Evolutionary conservation across 139 green algal genomes (phyloP), one percentile per base, ranked within the genome.

Genomic region (Monoraphidium neglectum): DNA sequence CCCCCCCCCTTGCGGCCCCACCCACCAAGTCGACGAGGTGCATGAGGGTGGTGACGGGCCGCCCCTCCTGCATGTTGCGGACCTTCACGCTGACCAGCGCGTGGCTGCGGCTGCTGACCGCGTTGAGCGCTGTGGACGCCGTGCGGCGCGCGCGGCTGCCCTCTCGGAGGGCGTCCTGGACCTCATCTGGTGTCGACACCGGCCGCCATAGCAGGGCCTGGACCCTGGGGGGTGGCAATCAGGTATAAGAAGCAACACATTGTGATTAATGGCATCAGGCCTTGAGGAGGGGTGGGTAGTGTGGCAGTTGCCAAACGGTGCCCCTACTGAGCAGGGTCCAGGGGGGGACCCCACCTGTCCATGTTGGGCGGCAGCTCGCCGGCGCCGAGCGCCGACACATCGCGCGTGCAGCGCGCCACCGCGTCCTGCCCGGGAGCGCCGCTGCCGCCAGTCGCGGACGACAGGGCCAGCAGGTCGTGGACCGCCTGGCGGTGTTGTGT

Each of bases 21-120:
- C 91, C 91, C 73, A 90, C 92, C 74, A 97, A 81, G 83, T 97
- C 92, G 1, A 96, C 83, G 61, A 97, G 83, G 74, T 97, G 87
- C 60, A 97, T 75, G 56, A 84, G 4, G 4, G 72, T 76, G 16
- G 74, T 53, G 1, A 51, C 67, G 1, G 18, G 2, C 30, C 35
- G n/a, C 35, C 71, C 71, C 1, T 78, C 54, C n/a, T 60, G 60
- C 80, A 65, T 90, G 76, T 68, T 86, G 87, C 72, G 77, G 32
- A 87, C 80, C 46, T 81, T 81, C 33, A 97, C 82, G 2, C 83
- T 91, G 60, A 97, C 74, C 68, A 97, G 80, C 26, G 78, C 76
- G 82, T 96, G 91, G 24, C 67, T 86, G 65, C 91, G 85, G 54
- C 78, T 89, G 76, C 74, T 89, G 68, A 84, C 84, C 57, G 91